Percentiles rank a stretch among this genome's conserved stretches.
phyloP scores from a whole-genome alignment of 345 rosid genomes.

The Sapria himalayana region DNA sequence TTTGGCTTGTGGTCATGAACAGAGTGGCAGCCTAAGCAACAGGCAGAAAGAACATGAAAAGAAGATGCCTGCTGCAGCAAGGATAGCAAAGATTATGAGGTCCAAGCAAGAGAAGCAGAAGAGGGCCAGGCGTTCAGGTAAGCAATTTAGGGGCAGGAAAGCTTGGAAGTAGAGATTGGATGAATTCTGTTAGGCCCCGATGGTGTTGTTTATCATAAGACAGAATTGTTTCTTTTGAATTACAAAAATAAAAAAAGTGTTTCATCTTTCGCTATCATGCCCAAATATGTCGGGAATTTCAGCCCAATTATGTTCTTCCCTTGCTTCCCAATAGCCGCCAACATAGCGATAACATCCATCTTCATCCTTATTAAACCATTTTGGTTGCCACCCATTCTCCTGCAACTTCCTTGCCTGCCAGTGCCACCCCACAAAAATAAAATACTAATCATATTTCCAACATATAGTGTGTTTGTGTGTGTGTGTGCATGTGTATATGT shows the following conservation, averaged over 20 bases:
- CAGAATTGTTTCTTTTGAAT: no score
- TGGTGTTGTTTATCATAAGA: no score
- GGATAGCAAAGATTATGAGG: constrained; percentile 33
- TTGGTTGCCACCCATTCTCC: constrained; percentile 97
- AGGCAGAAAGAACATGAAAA: constrained; percentile 76
- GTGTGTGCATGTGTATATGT: no score
- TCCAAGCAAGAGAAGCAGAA: constrained; percentile 28
- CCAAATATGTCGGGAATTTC: constrained; percentile 59
- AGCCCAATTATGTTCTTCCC: constrained; percentile 52
- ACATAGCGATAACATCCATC: constrained; percentile 65
- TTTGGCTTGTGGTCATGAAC: no score
- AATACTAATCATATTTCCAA: neutral
- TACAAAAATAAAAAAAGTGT: no score
- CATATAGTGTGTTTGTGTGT: no score
- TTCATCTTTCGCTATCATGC: constrained; percentile 27
- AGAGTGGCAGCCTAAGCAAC: constrained; percentile 75
- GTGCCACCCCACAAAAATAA: neutral
- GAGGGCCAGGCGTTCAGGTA: constrained; percentile 27
- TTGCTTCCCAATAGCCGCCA: constrained; percentile 93
- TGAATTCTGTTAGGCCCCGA: no score
- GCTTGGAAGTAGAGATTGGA: constrained; percentile 92
- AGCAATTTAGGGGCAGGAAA: constrained; percentile 71
- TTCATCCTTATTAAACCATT: constrained; percentile 74
- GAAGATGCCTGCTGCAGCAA: constrained; percentile 68
- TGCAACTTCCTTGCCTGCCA: constrained; percentile 92